These are phyloP conservation scores for Kodamaea leandrae DNA, from an alignment of 805 yeast species.

Conservation along the genomic window DNA sequence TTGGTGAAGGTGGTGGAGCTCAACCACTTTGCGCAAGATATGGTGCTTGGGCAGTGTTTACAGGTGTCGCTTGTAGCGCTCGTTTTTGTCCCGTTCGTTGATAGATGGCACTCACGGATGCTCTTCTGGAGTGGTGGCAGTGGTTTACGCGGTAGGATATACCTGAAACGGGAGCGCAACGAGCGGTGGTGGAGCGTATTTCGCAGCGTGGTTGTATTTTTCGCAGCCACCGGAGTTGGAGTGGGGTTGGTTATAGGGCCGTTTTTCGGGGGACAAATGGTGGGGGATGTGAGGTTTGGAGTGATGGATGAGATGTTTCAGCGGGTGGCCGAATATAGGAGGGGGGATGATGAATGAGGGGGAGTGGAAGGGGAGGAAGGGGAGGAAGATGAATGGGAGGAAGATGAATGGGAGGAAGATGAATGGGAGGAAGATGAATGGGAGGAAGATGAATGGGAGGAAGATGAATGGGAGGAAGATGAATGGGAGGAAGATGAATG, in stretches of 20 bases:
- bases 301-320: conserved; percentile 41
- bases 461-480: background rate
- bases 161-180: conserved; percentile 37
- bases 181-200: conserved; percentile 26
- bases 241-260: conserved; percentile 48
- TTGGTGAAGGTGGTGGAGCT: conserved; percentile 45
- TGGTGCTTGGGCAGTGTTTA: conserved; percentile 43
- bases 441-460: background rate
- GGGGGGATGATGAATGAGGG: background rate
- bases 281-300: conserved; percentile 12
- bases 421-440: background rate
- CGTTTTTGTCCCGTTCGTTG: conserved; percentile 45
- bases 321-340: conserved; percentile 32
- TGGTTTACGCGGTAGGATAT: conserved; percentile 37
- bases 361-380: background rate
- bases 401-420: background rate
- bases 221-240: conserved; percentile 38
- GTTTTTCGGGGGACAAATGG: conserved; percentile 28
- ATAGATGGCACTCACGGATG: conserved; percentile 48
- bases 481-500: background rate
- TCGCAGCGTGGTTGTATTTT: conserved; percentile 47
- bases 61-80: conserved; percentile 39
- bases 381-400: background rate
- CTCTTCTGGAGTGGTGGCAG: conserved; percentile 49
- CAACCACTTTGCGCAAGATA: conserved; percentile 48